Conservation (phyloP, 2,329 filamentous ascomycete genomes). For the Arthrobotrys megalospora region DNA sequence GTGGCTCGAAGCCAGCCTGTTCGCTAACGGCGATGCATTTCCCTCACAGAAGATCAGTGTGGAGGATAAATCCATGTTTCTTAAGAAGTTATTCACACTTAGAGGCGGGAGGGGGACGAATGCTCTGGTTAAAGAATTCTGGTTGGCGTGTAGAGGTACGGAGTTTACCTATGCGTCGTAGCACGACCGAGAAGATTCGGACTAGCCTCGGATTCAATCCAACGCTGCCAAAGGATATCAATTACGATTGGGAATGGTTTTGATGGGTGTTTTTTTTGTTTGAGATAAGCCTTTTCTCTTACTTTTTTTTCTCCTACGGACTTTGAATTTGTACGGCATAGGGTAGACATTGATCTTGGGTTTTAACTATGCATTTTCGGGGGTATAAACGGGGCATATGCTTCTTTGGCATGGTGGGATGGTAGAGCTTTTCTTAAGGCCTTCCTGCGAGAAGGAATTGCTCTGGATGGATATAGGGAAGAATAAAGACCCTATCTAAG, state of each 20-base stretch:
- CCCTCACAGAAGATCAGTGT: slow-evolving; percentile 74
- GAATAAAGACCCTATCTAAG: not conserved
- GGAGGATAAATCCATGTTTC: slow-evolving; percentile 76
- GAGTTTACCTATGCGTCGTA: slow-evolving; percentile 65
- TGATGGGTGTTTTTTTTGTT: slow-evolving; percentile 4
- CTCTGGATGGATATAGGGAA: not conserved
- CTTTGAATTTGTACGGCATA: slow-evolving; percentile 7
- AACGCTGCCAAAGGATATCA: not conserved
- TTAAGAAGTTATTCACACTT: slow-evolving; percentile 78
- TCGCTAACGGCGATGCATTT: slow-evolving; percentile 70
- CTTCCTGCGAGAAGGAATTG: not conserved
- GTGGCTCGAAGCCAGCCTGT: slow-evolving; percentile 77
- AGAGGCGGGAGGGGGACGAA: slow-evolving; percentile 77
- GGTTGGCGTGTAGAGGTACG: slow-evolving; percentile 75
- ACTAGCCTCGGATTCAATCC: not conserved
- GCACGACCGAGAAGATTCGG: not conserved
- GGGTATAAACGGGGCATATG: slow-evolving; percentile 22
- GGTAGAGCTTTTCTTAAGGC: not conserved
- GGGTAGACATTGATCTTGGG: slow-evolving; percentile 19
- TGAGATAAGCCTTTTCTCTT: not conserved
- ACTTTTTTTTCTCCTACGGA: not conserved
- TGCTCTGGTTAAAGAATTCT: slow-evolving; percentile 79
- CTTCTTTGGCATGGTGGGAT: not conserved
- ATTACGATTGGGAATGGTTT: not conserved
- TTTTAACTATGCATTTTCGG: slow-evolving; percentile 27